Conservation (phyloP, 805 yeast genomes). For the Debaryomyces hansenii region DNA sequence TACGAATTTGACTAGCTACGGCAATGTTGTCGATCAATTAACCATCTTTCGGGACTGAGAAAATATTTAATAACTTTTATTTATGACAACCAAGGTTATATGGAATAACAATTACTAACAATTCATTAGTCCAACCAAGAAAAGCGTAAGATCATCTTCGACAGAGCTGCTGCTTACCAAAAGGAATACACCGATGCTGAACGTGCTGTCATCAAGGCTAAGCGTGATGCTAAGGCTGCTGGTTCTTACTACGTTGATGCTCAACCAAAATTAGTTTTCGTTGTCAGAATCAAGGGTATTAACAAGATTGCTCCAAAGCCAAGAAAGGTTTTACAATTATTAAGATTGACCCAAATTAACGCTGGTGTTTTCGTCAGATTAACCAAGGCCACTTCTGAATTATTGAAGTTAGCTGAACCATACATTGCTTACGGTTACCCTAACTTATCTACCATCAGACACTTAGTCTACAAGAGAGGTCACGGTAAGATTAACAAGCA, state of each 20-base stretch:
- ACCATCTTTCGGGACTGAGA: slow-evolving; percentile 89
- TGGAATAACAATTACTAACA: slow-evolving; percentile 30
- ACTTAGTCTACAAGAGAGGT: slow-evolving; percentile 96
- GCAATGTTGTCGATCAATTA: slow-evolving; percentile 73
- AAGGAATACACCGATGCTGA: slow-evolving; percentile 92
- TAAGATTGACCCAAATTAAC: slow-evolving; percentile 91
- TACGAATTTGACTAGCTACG: slow-evolving; percentile 61
- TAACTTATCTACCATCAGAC: slow-evolving; percentile 85
- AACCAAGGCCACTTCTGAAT: slow-evolving; percentile 93
- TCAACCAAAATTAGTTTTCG: slow-evolving; percentile 91
- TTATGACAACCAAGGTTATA: neutral
- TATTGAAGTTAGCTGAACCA: slow-evolving; percentile 92
- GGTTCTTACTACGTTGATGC: slow-evolving; percentile 95
- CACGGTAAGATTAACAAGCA: slow-evolving; percentile 96
- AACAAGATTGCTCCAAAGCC: slow-evolving; percentile 98
- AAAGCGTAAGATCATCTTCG: slow-evolving; percentile 71
- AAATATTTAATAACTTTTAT: slow-evolving; percentile 10
- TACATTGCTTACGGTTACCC: slow-evolving; percentile 98
- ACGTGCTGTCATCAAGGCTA: slow-evolving; percentile 81
- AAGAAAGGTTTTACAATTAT: slow-evolving; percentile 95
- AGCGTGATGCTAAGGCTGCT: slow-evolving; percentile 91
- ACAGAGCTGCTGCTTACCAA: slow-evolving; percentile 96
- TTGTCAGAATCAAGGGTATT: slow-evolving; percentile 99
- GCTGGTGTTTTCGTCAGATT: slow-evolving; percentile 93
- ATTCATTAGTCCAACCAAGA: slow-evolving; percentile 40